Evolutionary conservation across 192 early-diverging fungal genomes (phyloP).

Genomic region (Rhizoclosmatium globosum): DNA sequence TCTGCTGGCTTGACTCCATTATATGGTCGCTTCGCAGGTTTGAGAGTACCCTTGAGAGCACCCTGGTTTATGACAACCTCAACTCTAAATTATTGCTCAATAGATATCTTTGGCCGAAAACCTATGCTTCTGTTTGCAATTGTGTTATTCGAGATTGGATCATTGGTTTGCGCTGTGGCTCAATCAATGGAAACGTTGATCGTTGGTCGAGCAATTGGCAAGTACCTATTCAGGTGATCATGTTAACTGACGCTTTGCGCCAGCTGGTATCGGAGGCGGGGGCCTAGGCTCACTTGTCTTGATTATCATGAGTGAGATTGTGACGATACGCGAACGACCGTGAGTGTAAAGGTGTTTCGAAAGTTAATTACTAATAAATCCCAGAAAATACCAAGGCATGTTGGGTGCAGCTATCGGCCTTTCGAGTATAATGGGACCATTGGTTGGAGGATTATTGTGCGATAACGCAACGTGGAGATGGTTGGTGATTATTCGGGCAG

Average conservation of each 20-base stretch:
- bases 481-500: too few relatives aligned
- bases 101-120: slow-evolving; percentile 89
- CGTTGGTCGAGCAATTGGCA: slow-evolving; percentile 69
- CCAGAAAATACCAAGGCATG: slow-evolving; percentile 70
- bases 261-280: slow-evolving; percentile 72
- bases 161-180: slow-evolving; percentile 53
- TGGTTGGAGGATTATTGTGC: slow-evolving; percentile 81
- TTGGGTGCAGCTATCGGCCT: slow-evolving; percentile 77
- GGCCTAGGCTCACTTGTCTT: slow-evolving; percentile 80
- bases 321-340: slow-evolving; percentile 46
- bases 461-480: slow-evolving; percentile 40
- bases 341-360: slow-evolving; percentile 53
- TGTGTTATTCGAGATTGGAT: slow-evolving; percentile 77
- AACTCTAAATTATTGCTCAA: too few relatives aligned
- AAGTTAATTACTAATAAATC: background rate
- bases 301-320: slow-evolving; percentile 52
- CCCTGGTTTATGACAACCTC: background rate
- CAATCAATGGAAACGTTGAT: slow-evolving; percentile 64
- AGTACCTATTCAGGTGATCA: too few relatives aligned
- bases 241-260: too few relatives aligned
- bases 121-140: slow-evolving; percentile 70
- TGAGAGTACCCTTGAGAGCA: background rate
- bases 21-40: slow-evolving; percentile 81
- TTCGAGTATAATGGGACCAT: slow-evolving; percentile 76
- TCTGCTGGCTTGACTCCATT: slow-evolving; percentile 62